Evolutionary conservation across 2,329 filamentous ascomycete genomes (phyloP), one percentile per base, ranked within the genome.

Genomic region (Neurospora sp.): DNA sequence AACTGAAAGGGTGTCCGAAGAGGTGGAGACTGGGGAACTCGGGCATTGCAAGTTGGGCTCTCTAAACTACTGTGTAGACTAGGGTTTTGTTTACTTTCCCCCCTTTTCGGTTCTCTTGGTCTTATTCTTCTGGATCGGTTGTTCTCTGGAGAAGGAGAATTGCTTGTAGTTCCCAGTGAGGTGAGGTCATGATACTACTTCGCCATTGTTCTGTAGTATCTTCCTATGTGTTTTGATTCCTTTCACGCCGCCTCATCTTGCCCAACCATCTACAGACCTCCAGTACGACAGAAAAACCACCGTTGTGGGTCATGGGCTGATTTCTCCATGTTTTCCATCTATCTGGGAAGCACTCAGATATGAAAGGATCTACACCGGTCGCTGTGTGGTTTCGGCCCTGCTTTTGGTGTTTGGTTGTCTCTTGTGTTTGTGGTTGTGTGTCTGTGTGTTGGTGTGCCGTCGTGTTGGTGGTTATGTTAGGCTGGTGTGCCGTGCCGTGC

Each of bases 401-500:
- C 10, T n/a, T 46, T 36, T 36, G 52, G 52, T 62, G 28, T 36
- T 36, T 33, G 28, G 28, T 62, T 62, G 52, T 62, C 12, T 33
- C 6, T 57, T 43, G 23, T 46, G 43, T 6, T 46, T 46, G 43
- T 52, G 43, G 12, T 28, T 57, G 6, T 57, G 46, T 57, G 19
- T 12, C 19, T 57, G 12, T 46, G 46, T 57, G 8, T 62, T 33
- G 52, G 52, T 62, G 52, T 62, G 52, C 52, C 52, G 52, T 36
- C 52, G 28, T 62, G 52, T 62, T 62, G 52, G 15, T 62, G 46
- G 28, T 10, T 52, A 12, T 15, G 19, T 52, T 28, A 52, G 19
- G 46, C 11, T 28, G 19, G 46, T 52, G 66, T 67, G 43, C 67
- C 67, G 39, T 68, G 67, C 67, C 67, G 39, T 68, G 67, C 36